Evolutionary conservation across 176 grass and related monocot species (phyloP).

Genomic region (Luzula sylvatica): DNA sequence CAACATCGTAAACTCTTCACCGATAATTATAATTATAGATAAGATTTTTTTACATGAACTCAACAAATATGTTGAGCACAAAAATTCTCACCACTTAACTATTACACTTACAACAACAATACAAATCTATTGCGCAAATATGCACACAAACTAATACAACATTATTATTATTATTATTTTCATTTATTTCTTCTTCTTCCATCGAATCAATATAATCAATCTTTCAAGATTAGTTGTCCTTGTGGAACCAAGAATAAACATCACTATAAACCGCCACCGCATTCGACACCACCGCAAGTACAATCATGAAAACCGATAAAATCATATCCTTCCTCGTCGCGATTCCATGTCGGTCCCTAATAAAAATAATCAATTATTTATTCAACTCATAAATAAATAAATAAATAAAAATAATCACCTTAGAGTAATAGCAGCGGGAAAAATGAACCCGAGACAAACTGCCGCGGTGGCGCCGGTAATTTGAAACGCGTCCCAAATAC

Average conservation of each 20-base stretch:
- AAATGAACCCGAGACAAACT: slow-evolving; percentile 95
- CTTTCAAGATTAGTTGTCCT: slow-evolving; percentile 22
- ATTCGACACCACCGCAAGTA: slow-evolving; percentile 73
- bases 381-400: background rate
- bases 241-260: slow-evolving; percentile 54
- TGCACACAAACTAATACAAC: slow-evolving; percentile 13
- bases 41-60: slow-evolving; percentile 7
- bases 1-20: background rate
- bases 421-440: slow-evolving; percentile 78
- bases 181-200: background rate
- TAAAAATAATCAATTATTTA: slow-evolving; percentile 5
- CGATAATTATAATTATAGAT: background rate
- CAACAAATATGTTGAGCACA: slow-evolving; percentile 15
- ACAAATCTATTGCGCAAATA: slow-evolving; percentile 10
- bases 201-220: background rate
- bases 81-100: background rate
- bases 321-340: slow-evolving; percentile 61
- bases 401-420: slow-evolving; percentile 29
- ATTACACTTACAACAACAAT: slow-evolving; percentile 11
- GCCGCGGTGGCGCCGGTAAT: slow-evolving; percentile 95
- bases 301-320: slow-evolving; percentile 68
- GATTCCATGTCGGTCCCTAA: slow-evolving; percentile 59
- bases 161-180: slow-evolving; percentile 3
- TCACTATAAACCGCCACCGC: slow-evolving; percentile 81
- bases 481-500: slow-evolving; percentile 96